Percentiles rank a stretch among this genome's conserved stretches.
Conservation (phyloP, 768 basidiomycete genomes). For the Asterophora parasitica region DNA sequence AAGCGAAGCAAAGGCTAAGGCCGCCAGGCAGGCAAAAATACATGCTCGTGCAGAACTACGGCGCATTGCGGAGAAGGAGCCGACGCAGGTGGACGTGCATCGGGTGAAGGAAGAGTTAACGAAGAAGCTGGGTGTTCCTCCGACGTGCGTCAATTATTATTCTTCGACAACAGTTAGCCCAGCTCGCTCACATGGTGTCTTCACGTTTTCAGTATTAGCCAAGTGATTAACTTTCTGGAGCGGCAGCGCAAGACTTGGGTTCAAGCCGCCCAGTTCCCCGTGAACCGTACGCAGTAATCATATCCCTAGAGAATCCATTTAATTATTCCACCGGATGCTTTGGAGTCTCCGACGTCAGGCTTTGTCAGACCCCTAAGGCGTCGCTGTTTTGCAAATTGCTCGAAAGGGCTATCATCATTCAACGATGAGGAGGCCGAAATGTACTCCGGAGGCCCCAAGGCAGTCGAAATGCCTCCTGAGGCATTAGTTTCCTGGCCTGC, state of each 20-base stretch:
- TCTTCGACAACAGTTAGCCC: neutral
- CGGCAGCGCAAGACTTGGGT: slow-evolving; percentile 2
- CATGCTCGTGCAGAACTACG: neutral
- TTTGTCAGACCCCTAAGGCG: neutral
- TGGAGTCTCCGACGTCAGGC: too few relatives aligned
- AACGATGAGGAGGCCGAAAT: too few relatives aligned
- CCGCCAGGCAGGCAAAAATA: neutral
- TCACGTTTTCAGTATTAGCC: slow-evolving; percentile 6
- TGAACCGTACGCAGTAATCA: slow-evolving; percentile 4
- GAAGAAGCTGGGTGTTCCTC: slow-evolving; percentile 22
- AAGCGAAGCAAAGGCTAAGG: neutral
- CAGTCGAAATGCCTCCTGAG: too few relatives aligned
- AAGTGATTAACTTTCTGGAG: slow-evolving; percentile 15
- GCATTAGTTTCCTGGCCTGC: too few relatives aligned
- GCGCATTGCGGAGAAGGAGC: neutral
- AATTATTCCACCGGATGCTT: neutral
- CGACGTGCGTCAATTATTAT: slow-evolving; percentile 10
- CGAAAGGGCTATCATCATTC: too few relatives aligned
- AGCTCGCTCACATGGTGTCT: neutral
- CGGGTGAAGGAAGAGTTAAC: slow-evolving; percentile 19
- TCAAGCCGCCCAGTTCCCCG: neutral
- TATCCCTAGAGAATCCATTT: neutral
- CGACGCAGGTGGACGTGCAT: slow-evolving; percentile 16
- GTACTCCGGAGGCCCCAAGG: too few relatives aligned
- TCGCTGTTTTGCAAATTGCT: too few relatives aligned